phyloP scores from a whole-genome alignment of 495 filamentous ascomycete genomes.

The Aspergillus bridgeri region DNA sequence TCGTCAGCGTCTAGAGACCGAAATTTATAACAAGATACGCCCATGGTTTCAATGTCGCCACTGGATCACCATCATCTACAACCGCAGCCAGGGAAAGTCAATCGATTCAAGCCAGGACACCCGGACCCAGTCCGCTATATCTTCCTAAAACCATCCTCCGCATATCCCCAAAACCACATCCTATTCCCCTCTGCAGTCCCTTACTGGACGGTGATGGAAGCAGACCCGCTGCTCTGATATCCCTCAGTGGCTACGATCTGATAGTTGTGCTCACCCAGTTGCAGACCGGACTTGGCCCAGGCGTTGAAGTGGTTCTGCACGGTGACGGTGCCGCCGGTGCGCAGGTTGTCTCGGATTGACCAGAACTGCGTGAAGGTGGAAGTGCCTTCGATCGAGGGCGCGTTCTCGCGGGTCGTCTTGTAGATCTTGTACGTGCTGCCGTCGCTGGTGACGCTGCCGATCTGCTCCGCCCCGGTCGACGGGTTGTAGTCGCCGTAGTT shows the following conservation, averaged over 20 bases:
- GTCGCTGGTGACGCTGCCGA: constrained; percentile 56
- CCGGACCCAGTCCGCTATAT: background rate
- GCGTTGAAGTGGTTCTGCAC: constrained; percentile 60
- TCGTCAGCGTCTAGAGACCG: no score
- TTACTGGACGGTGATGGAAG: constrained; percentile 44
- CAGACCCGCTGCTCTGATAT: constrained; percentile 51
- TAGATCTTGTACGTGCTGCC: constrained; percentile 64
- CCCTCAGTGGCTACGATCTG: constrained; percentile 59
- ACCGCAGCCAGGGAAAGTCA: no score
- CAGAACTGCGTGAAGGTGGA: constrained; percentile 60
- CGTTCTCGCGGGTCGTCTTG: constrained; percentile 53
- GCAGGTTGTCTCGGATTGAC: constrained; percentile 52
- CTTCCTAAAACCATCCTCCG: background rate
- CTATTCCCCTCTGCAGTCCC: no score
- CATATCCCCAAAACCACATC: background rate
- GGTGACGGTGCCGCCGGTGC: constrained; percentile 52
- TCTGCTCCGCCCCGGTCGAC: constrained; percentile 36
- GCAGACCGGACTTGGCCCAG: constrained; percentile 48
- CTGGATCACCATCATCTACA: no score
- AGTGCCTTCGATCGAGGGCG: constrained; percentile 57
- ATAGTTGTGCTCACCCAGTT: constrained; percentile 53
- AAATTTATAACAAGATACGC: no score
- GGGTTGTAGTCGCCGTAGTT: constrained; percentile 54
- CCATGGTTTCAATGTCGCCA: no score
- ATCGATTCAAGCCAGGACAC: background rate